Evolutionary conservation across 208 protist species (phyloP).

Genomic region (Angomonas desouzai): DNA sequence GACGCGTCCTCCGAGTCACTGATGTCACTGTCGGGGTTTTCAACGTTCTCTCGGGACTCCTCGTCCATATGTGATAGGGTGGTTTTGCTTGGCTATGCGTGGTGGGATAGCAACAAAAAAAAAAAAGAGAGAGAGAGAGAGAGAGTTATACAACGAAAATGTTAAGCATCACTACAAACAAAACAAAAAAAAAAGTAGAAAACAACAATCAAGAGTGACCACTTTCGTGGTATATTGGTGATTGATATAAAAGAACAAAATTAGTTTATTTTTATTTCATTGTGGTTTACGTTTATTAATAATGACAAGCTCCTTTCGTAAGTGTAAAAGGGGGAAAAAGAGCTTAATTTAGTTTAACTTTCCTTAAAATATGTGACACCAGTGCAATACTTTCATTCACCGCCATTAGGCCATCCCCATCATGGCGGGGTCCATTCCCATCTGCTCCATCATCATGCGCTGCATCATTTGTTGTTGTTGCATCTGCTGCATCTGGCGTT

Average conservation of each 20-base stretch:
- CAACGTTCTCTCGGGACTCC: neutral
- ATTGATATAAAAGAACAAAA: neutral
- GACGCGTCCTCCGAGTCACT: slow-evolving; percentile 14
- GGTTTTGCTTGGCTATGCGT: neutral
- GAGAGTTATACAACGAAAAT: no score
- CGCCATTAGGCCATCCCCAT: slow-evolving; percentile 15
- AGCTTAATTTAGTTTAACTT: no score
- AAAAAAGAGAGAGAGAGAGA: slow-evolving; percentile 9
- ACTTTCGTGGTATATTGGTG: neutral
- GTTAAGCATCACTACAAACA: no score
- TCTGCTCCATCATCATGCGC: slow-evolving; percentile 88
- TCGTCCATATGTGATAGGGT: neutral
- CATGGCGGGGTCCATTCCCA: slow-evolving; percentile 72
- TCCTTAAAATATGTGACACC: neutral
- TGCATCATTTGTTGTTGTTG: slow-evolving; percentile 84
- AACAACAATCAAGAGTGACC: neutral
- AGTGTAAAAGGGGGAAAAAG: no score
- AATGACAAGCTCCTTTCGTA: no score
- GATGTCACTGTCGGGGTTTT: neutral
- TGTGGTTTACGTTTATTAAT: no score
- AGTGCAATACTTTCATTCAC: neutral
- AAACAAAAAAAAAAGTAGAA: neutral
- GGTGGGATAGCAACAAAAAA: no score
- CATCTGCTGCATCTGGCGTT: slow-evolving; percentile 79
- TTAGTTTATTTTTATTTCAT: neutral